Evolutionary conservation across 768 basidiomycete species (phyloP).

Genomic region (Amyloporia xantha): DNA sequence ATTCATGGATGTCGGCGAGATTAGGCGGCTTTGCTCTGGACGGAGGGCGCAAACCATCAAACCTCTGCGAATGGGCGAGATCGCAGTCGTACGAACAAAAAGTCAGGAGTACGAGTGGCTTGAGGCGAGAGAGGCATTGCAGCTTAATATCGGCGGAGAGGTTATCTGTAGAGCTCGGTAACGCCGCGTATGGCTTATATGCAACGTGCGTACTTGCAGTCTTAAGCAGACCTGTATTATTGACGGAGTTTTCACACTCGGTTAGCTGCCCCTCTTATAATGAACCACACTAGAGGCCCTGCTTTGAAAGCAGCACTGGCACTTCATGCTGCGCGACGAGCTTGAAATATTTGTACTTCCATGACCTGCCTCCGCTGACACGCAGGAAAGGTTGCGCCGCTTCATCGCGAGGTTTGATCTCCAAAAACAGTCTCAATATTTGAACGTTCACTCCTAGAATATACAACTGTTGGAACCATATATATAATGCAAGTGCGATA

Average conservation of each 20-base stretch:
- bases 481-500: too few species aligned
- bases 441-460: neutral
- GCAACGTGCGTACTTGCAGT: slow-evolving; percentile 3
- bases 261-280: too few species aligned
- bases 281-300: too few species aligned
- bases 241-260: too few species aligned
- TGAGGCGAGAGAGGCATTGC: slow-evolving; percentile 89
- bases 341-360: too few species aligned
- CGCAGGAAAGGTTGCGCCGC: neutral
- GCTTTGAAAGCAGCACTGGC: too few species aligned
- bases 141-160: slow-evolving; percentile 74
- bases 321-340: too few species aligned
- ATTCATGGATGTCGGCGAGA: slow-evolving; percentile 65
- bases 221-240: too few species aligned
- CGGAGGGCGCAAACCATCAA: slow-evolving; percentile 72
- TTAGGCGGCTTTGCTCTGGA: slow-evolving; percentile 71
- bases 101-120: slow-evolving; percentile 74
- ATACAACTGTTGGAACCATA: neutral
- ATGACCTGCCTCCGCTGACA: neutral
- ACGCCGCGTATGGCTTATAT: slow-evolving; percentile 2
- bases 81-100: slow-evolving; percentile 76
- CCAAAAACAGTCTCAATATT: neutral
- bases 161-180: slow-evolving; percentile 75
- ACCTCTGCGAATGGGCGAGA: slow-evolving; percentile 88
- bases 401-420: neutral